A percentile compares a stretch with the other conserved stretches of the same genome.
phyloP scores from a whole-genome alignment of 495 filamentous ascomycete genomes.

The Aspergillus haitiensis region DNA sequence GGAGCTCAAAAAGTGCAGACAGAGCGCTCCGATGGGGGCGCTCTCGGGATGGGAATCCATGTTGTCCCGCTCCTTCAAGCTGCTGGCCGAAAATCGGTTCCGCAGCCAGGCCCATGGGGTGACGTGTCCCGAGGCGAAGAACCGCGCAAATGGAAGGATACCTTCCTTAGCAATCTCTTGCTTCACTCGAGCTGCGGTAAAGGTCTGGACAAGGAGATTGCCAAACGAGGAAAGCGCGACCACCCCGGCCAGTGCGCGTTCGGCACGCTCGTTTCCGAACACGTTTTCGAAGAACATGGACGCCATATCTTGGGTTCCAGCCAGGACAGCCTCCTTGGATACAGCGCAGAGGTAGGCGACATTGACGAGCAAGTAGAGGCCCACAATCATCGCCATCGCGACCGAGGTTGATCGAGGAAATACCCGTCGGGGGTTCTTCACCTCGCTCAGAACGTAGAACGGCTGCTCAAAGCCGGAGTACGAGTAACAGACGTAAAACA shows the following conservation, averaged over 20 bases:
- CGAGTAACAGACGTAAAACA: slow-evolving; percentile 5
- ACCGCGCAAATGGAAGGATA: background rate
- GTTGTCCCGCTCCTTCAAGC: background rate
- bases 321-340: background rate
- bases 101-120: background rate
- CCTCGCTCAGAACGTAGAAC: slow-evolving; percentile 4
- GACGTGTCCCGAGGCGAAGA: background rate
- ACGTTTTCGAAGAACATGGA: slow-evolving; percentile 2
- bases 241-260: background rate
- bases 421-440: background rate
- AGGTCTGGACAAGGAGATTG: slow-evolving; percentile 6
- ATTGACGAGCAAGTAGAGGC: background rate
- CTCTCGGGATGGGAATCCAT: slow-evolving; percentile 3
- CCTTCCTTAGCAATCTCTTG: slow-evolving; percentile 7
- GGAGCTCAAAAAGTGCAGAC: slow-evolving; percentile 2
- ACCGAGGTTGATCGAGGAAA: background rate
- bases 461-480: slow-evolving; percentile 5
- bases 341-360: background rate
- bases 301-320: background rate
- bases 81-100: background rate
- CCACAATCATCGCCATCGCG: background rate
- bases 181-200: slow-evolving; percentile 5
- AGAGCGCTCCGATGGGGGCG: background rate
- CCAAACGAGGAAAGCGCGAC: background rate
- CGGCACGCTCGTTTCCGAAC: slow-evolving; percentile 1